A percentile compares a stretch with the other conserved stretches of the same genome.
These are phyloP conservation scores for Magnusiomyces suaveolens DNA, from an alignment of 1,139 yeast species.

Conservation along the genomic window DNA sequence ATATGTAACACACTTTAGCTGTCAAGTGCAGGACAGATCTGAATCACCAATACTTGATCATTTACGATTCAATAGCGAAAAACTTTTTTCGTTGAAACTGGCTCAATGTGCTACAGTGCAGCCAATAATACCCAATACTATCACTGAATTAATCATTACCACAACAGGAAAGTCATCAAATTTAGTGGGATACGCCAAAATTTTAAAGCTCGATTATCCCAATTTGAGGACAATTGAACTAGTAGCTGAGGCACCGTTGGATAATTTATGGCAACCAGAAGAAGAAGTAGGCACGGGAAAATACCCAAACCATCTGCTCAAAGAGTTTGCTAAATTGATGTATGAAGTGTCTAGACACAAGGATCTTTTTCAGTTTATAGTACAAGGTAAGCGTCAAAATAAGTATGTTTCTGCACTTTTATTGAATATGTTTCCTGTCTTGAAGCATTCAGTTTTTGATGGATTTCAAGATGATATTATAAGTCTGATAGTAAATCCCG, in stretches of 20 bases:
- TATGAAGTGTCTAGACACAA: neutral
- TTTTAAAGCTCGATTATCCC: neutral
- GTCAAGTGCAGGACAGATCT: neutral
- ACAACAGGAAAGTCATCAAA: neutral
- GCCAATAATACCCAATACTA: neutral
- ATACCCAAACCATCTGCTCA: neutral
- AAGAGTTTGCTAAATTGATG: neutral
- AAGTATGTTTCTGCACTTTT: neutral
- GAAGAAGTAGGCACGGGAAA: neutral
- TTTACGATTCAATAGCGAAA: neutral
- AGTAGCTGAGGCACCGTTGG: neutral
- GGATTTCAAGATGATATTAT: neutral
- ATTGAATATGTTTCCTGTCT: neutral
- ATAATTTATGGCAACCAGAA: neutral
- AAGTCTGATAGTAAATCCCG: neutral
- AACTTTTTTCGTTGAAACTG: neutral
- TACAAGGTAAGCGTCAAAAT: neutral
- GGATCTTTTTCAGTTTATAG: neutral
- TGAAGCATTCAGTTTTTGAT: neutral
- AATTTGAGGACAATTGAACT: neutral
- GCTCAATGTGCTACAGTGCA: neutral
- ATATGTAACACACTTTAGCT: neutral
- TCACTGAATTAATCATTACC: neutral
- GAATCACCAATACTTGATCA: neutral
- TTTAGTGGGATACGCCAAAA: neutral